Conservation (phyloP, 2,329 filamentous ascomycete species). For the Venturia pyrina region DNA sequence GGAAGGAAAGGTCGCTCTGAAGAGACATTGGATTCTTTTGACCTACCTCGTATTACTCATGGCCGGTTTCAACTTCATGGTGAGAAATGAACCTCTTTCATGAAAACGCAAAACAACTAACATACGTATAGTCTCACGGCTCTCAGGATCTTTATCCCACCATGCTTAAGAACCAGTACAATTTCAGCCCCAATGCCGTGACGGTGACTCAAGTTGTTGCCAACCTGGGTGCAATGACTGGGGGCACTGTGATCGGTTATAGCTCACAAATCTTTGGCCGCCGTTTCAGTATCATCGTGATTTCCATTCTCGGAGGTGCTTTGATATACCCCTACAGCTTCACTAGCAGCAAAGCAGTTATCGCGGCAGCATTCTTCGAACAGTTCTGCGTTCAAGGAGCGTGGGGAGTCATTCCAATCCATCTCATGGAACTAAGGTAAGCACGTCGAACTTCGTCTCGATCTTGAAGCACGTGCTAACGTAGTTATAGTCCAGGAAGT, state of each 20-base stretch:
- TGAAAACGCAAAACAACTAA: neutral
- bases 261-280: constrained; percentile 36
- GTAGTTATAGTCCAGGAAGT: constrained; percentile 57
- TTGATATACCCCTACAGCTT: constrained; percentile 80
- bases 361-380: constrained; percentile 75
- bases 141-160: constrained; percentile 57
- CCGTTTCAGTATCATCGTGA: constrained; percentile 37
- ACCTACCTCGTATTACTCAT: constrained; percentile 77
- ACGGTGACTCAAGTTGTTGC: constrained; percentile 39
- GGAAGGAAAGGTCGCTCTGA: constrained; percentile 70
- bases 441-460: neutral
- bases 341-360: constrained; percentile 49
- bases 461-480: constrained; percentile 20
- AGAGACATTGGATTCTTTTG: constrained; percentile 69
- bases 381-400: constrained; percentile 38
- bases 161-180: constrained; percentile 48
- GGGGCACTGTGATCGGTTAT: constrained; percentile 38
- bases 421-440: constrained; percentile 58
- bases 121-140: constrained; percentile 48
- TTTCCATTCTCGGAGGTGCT: constrained; percentile 56
- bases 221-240: constrained; percentile 39
- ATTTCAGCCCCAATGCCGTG: constrained; percentile 39
- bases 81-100: constrained; percentile 16
- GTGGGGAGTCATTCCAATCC: constrained; percentile 45
- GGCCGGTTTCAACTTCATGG: constrained; percentile 88